These are phyloP conservation scores for Pseudozyma thailandica DNA, from an alignment of 1,284 basidiomycete genomes.

Conservation along the genomic window DNA sequence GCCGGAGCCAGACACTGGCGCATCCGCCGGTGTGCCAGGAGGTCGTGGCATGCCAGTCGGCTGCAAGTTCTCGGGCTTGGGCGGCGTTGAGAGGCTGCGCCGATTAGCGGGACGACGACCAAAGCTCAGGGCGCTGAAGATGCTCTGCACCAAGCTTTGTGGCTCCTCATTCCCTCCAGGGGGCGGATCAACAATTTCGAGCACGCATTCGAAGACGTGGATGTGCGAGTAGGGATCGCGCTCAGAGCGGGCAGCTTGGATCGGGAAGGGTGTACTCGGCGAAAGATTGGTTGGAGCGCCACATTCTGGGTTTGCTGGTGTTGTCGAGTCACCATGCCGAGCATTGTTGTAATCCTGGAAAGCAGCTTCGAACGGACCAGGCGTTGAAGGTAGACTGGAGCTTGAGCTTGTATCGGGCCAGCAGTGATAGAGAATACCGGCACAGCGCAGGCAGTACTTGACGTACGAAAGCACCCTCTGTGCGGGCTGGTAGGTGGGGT, in stretches of 20 bases:
- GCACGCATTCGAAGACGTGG: constrained; percentile 64
- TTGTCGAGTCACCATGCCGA: constrained; percentile 4
- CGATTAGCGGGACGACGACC: constrained; percentile 52
- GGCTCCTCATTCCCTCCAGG: constrained; percentile 21
- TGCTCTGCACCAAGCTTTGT: constrained; percentile 56
- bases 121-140: constrained; percentile 59
- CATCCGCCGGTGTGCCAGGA: constrained; percentile 43
- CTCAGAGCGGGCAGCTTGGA: constrained; percentile 37
- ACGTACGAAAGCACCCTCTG: constrained; percentile 58
- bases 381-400: constrained; percentile 30
- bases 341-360: constrained; percentile 38
- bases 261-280: constrained; percentile 51
- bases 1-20: constrained; percentile 39
- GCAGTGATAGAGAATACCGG: constrained; percentile 72
- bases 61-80: constrained; percentile 36
- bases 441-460: constrained; percentile 71
- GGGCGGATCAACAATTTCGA: constrained; percentile 55
- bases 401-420: constrained; percentile 58
- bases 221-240: constrained; percentile 56
- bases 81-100: constrained; percentile 45
- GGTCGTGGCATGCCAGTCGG: constrained; percentile 32
- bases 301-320: constrained; percentile 12
- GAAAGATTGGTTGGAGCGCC: constrained; percentile 18
- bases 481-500: constrained; percentile 57
- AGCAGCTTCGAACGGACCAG: constrained; percentile 37